Percentiles rank a stretch among this genome's conserved stretches.
These are phyloP conservation scores for Piper longum DNA, from an alignment of 164 flowering plant species.

Conservation along the genomic window DNA sequence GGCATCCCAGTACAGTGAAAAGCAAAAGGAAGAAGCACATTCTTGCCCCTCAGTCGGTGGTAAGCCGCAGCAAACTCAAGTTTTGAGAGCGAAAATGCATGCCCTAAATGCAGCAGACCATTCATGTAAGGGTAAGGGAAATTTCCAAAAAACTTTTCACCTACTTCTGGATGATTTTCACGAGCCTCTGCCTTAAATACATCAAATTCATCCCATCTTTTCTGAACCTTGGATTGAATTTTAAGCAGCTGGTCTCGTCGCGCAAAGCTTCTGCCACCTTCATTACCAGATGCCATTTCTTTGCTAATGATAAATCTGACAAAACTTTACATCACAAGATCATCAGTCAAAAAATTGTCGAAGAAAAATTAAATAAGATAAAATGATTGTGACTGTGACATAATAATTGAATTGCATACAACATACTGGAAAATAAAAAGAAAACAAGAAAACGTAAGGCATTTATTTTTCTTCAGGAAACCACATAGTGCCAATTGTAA, in stretches of 20 bases:
- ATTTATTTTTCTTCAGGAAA: too few relatives aligned
- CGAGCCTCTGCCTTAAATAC: conserved; percentile 53
- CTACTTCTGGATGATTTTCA: conserved; percentile 37
- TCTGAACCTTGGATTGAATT: conserved; percentile 43
- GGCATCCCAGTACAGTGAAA: conserved; percentile 98
- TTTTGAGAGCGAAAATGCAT: conserved; percentile 87
- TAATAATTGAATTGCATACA: too few relatives aligned
- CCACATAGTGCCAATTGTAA: too few relatives aligned
- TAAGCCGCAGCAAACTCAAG: conserved; percentile 85
- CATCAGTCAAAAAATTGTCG: too few relatives aligned
- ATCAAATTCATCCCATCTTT: conserved; percentile 56
- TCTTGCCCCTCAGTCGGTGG: conserved; percentile 71
- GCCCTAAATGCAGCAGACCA: conserved; percentile 77
- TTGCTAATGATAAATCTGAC: conserved; percentile 1
- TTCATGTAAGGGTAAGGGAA: conserved; percentile 95
- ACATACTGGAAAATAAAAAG: too few relatives aligned
- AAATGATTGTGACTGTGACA: too few relatives aligned
- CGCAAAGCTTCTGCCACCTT: conserved; percentile 55
- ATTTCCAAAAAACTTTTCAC: conserved; percentile 81
- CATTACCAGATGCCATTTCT: conserved; percentile 31
- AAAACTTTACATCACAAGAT: too few relatives aligned
- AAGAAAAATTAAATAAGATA: too few relatives aligned
- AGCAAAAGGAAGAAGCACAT: conserved; percentile 78
- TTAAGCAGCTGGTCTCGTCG: conserved; percentile 60
- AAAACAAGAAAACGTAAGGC: too few relatives aligned